phyloP scores from a whole-genome alignment of 805 yeast genomes.

The Lipomyces yamadae region DNA sequence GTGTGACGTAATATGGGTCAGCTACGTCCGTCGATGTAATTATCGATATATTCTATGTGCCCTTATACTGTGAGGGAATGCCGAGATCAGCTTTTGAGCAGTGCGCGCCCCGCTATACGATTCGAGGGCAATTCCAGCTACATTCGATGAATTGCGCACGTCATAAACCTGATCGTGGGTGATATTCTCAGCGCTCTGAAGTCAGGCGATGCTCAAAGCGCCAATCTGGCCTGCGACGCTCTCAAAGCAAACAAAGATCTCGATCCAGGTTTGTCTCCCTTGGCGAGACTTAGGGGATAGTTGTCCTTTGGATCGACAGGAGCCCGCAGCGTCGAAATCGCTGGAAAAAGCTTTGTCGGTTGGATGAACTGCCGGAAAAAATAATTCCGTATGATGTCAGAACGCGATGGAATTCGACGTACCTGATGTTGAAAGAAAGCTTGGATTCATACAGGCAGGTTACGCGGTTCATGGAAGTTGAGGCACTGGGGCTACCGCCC shows the following conservation, averaged over 20 bases:
- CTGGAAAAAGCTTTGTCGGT: not conserved
- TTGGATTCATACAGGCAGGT: not conserved
- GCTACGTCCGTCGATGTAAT: too few relatives aligned
- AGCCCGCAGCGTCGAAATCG: conserved; percentile 5
- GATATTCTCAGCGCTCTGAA: not conserved
- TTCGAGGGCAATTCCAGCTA: conserved; percentile 1
- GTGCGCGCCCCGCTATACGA: not conserved
- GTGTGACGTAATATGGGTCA: too few relatives aligned
- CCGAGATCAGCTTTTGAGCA: not conserved
- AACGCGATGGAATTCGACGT: conserved; percentile 1
- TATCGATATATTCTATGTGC: too few relatives aligned
- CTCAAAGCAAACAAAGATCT: conserved; percentile 5
- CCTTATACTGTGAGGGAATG: too few relatives aligned
- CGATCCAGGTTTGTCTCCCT: conserved; percentile 4
- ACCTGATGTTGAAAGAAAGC: conserved; percentile 3
- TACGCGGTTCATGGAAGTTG: not conserved
- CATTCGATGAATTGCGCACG: conserved; percentile 5
- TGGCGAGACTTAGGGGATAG: not conserved
- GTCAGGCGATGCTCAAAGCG: conserved; percentile 3
- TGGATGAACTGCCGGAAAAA: not conserved
- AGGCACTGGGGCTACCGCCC: conserved; percentile 51
- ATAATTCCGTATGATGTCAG: conserved; percentile 1
- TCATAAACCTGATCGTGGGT: conserved; percentile 2
- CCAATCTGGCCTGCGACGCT: conserved; percentile 4
- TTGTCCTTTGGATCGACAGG: not conserved